Evolutionary conservation across 1,284 basidiomycete species (phyloP).

Genomic region (Mycosarcoma mackinlayi): DNA sequence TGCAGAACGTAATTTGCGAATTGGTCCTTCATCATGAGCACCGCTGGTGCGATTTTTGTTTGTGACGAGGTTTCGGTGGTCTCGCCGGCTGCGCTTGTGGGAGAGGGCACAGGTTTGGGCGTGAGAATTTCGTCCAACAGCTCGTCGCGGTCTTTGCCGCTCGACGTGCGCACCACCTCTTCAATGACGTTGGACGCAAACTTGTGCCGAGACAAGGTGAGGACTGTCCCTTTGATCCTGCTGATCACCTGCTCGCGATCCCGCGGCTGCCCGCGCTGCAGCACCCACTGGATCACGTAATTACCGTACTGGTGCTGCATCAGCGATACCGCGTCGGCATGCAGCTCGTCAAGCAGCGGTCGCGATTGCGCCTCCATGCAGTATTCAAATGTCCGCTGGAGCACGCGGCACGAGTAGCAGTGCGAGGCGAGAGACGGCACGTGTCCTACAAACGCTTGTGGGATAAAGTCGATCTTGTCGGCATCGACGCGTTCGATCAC

Average conservation of each 20-base stretch:
- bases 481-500: conserved; percentile 71
- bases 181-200: conserved; percentile 98
- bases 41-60: conserved; percentile 39
- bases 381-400: conserved; percentile 91
- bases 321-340: conserved; percentile 73
- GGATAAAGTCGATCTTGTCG: conserved; percentile 80
- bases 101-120: conserved; percentile 46
- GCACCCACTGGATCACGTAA: conserved; percentile 93
- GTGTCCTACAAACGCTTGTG: conserved; percentile 79
- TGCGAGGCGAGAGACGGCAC: conserved; percentile 88
- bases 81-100: not conserved
- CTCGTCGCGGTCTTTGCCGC: conserved; percentile 74
- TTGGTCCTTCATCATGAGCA: conserved; percentile 86
- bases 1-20: conserved; percentile 75
- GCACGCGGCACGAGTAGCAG: conserved; percentile 92
- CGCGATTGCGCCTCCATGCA: conserved; percentile 72
- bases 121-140: conserved; percentile 85
- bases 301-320: conserved; percentile 74
- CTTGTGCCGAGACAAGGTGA: conserved; percentile 79
- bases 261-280: conserved; percentile 79
- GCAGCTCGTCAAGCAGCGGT: conserved; percentile 85
- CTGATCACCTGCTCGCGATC: conserved; percentile 79
- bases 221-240: conserved; percentile 81
- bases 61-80: not conserved
- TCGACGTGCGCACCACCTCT: conserved; percentile 81